A percentile compares a stretch with the other conserved stretches of the same genome.
Conservation (phyloP, 1,284 basidiomycete genomes). For the Sporisorium iseilematis-ciliati region DNA sequence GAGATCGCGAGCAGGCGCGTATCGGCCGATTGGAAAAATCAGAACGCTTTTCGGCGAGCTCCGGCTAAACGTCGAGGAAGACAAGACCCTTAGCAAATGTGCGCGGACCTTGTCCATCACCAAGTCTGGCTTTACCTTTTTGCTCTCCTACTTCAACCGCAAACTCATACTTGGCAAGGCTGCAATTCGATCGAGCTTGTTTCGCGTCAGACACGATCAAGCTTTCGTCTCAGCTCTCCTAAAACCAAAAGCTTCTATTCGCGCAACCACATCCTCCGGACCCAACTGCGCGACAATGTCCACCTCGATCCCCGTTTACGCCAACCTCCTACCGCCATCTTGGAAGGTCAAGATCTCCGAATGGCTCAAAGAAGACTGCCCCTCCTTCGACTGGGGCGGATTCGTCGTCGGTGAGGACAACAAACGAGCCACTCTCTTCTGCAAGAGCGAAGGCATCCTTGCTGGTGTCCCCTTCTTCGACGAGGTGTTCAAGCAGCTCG, state of each 20-base stretch:
- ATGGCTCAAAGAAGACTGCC: constrained; percentile 95
- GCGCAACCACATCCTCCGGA: too few relatives aligned
- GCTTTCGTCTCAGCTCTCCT: too few relatives aligned
- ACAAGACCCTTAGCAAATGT: constrained; percentile 2
- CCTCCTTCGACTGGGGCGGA: constrained; percentile 96
- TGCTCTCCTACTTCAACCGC: neutral
- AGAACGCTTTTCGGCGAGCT: constrained; percentile 10
- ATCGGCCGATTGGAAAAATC: constrained; percentile 13
- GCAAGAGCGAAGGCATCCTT: constrained; percentile 85
- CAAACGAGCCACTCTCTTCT: constrained; percentile 88
- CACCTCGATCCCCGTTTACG: constrained; percentile 30
- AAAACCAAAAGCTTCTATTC: too few relatives aligned
- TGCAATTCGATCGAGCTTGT: too few relatives aligned
- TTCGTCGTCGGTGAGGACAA: constrained; percentile 93
- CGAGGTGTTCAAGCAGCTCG: constrained; percentile 89
- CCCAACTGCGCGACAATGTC: constrained; percentile 17
- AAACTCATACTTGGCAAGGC: neutral
- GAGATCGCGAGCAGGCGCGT: constrained; percentile 1
- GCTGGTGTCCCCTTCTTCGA: constrained; percentile 96
- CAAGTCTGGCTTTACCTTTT: neutral
- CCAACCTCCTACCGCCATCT: constrained; percentile 62
- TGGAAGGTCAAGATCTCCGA: constrained; percentile 78
- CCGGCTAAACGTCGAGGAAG: neutral
- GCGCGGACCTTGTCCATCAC: constrained; percentile 1
- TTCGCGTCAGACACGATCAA: too few relatives aligned